Percentiles rank a stretch among this genome's conserved stretches.
Evolutionary conservation across 345 rosid species (phyloP).

Genomic region (Nephelium lappaceum): DNA sequence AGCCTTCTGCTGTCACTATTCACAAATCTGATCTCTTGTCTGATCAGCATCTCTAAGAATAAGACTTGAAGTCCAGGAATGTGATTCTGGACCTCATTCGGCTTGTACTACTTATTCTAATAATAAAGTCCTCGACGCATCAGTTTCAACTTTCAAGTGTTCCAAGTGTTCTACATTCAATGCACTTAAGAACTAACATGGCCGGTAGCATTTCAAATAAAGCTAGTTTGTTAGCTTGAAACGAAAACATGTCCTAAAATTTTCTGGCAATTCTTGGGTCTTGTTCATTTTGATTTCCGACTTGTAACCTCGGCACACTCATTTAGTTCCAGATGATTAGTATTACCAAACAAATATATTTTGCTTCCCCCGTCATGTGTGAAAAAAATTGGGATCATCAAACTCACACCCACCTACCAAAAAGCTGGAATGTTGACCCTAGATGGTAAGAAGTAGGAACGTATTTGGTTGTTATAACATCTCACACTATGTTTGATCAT

Average conservation of each 20-base stretch:
- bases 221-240: not conserved
- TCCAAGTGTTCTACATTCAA: not conserved
- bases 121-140: not conserved
- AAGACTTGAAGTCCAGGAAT: not conserved
- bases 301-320: too few species aligned
- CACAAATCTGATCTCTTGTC: not conserved
- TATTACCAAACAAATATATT: too few species aligned
- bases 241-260: not conserved
- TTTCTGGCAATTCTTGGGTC: not conserved
- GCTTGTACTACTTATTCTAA: not conserved
- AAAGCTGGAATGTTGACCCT: not conserved
- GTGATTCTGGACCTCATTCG: not conserved
- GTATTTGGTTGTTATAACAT: not conserved
- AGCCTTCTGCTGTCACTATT: not conserved
- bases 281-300: not conserved
- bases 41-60: not conserved
- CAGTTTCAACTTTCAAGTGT: not conserved
- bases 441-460: not conserved
- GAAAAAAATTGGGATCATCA: too few species aligned
- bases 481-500: not conserved
- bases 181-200: not conserved
- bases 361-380: too few species aligned
- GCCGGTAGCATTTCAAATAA: too few species aligned
- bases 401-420: too few species aligned
- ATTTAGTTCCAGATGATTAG: too few species aligned